phyloP scores from a whole-genome alignment of 495 filamentous ascomycete species.

The Coniosporium apollinis region DNA sequence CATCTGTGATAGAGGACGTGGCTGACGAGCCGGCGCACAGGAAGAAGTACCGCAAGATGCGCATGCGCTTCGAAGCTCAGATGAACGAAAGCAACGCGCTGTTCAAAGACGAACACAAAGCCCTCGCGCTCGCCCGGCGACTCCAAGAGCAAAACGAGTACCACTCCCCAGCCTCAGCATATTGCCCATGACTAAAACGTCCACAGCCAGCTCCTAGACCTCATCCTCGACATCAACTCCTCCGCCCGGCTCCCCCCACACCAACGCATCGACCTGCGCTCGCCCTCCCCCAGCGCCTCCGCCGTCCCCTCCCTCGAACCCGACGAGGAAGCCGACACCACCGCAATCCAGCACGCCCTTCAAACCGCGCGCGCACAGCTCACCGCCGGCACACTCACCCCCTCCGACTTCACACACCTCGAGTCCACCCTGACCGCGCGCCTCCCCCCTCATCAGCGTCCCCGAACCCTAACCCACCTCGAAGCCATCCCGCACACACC shows the following conservation, averaged over 20 bases:
- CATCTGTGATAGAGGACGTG: too few species aligned
- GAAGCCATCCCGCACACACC: conserved; percentile 9
- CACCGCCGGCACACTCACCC: conserved; percentile 25
- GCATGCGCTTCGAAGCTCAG: conserved; percentile 63
- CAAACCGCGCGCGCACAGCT: conserved; percentile 30
- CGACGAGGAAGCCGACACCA: conserved; percentile 23
- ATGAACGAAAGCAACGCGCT: conserved; percentile 66
- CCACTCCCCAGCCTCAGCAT: not conserved
- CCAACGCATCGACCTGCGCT: conserved; percentile 44
- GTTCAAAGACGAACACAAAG: conserved; percentile 60
- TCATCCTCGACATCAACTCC: conserved; percentile 75
- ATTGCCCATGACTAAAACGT: not conserved
- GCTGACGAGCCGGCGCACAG: too few species aligned
- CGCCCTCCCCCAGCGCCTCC: conserved; percentile 24
- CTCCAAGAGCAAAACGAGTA: conserved; percentile 82
- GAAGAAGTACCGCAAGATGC: conserved; percentile 93
- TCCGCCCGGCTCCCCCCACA: conserved; percentile 55
- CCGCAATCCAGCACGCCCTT: conserved; percentile 25
- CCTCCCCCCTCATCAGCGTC: conserved; percentile 8
- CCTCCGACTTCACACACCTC: conserved; percentile 13
- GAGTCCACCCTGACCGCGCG: conserved; percentile 12
- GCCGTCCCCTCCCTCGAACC: conserved; percentile 25
- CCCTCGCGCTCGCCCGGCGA: conserved; percentile 54
- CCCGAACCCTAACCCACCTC: conserved; percentile 3
- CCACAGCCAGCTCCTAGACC: conserved; percentile 56